Evolutionary conservation across 257 asterid genomes (phyloP).

Genomic region (Capsicum rhomboideum): DNA sequence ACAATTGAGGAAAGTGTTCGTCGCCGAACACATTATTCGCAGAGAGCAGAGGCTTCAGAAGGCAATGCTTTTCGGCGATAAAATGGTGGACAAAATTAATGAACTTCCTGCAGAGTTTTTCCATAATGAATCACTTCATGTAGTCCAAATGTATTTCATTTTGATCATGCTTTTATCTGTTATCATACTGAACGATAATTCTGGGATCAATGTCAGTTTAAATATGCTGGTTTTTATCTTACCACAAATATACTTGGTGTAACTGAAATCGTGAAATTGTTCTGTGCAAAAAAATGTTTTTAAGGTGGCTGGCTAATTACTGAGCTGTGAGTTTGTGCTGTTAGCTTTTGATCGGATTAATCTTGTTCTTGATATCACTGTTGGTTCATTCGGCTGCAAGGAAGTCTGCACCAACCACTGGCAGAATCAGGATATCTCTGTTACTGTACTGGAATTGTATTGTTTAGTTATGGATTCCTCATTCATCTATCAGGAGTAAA

Average conservation of each 20-base stretch:
- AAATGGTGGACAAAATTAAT: neutral
- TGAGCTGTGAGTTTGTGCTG: neutral
- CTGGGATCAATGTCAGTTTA: neutral
- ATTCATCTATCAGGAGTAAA: neutral
- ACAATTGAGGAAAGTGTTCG: conserved; percentile 97
- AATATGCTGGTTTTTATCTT: neutral
- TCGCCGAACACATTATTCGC: conserved; percentile 72
- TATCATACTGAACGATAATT: neutral
- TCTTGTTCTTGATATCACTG: neutral
- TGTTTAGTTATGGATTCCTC: neutral
- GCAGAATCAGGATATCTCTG: conserved; percentile 12
- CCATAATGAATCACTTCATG: neutral
- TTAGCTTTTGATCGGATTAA: neutral
- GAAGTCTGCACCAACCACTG: conserved; percentile 17
- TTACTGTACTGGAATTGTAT: conserved; percentile 11
- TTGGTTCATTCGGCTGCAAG: conserved; percentile 7
- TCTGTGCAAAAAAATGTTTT: neutral
- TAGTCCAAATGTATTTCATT: neutral
- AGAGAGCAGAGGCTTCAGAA: conserved; percentile 52
- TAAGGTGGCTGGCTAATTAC: neutral
- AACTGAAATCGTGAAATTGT: neutral
- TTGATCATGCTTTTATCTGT: neutral
- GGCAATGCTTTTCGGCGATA: conserved; percentile 76
- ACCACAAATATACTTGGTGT: neutral
- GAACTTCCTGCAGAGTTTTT: neutral